Evolutionary conservation across 2,329 filamentous ascomycete species (phyloP).

Genomic region (Colletotrichum shisoi): DNA sequence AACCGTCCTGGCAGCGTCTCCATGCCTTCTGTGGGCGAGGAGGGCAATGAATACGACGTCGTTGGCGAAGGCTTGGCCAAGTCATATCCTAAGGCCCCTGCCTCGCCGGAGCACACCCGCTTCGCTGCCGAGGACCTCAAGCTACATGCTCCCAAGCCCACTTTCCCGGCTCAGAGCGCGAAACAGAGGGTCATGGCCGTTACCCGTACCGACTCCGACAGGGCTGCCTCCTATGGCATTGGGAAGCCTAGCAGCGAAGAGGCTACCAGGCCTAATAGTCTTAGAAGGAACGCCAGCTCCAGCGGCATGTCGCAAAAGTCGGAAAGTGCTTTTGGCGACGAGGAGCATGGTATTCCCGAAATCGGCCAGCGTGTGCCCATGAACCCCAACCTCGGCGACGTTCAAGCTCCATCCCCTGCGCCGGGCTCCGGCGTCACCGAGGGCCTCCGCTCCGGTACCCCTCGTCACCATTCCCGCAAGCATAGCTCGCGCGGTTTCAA

Average conservation of each 20-base stretch:
- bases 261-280: slow-evolving; percentile 46
- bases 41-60: slow-evolving; percentile 85
- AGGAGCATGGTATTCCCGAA: slow-evolving; percentile 89
- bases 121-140: slow-evolving; percentile 82
- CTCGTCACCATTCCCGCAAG: slow-evolving; percentile 71
- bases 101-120: slow-evolving; percentile 74
- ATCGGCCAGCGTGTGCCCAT: slow-evolving; percentile 94
- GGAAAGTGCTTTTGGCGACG: slow-evolving; percentile 54
- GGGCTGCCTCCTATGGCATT: slow-evolving; percentile 84
- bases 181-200: slow-evolving; percentile 84
- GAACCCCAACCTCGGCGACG: slow-evolving; percentile 90
- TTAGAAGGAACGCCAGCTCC: slow-evolving; percentile 69
- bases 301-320: slow-evolving; percentile 60
- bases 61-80: slow-evolving; percentile 55
- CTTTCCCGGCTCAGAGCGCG: slow-evolving; percentile 79
- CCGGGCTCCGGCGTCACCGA: slow-evolving; percentile 56
- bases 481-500: slow-evolving; percentile 75
- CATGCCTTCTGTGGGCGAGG: slow-evolving; percentile 85
- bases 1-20: slow-evolving; percentile 78
- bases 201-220: slow-evolving; percentile 89
- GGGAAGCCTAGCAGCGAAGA: slow-evolving; percentile 71
- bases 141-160: slow-evolving; percentile 88
- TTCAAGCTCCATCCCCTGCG: slow-evolving; percentile 89
- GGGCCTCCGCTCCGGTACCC: slow-evolving; percentile 47
- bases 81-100: slow-evolving; percentile 44